Evolutionary conservation across 805 yeast genomes (phyloP).

Genomic region (Saccharomycopsis guyanensis): DNA sequence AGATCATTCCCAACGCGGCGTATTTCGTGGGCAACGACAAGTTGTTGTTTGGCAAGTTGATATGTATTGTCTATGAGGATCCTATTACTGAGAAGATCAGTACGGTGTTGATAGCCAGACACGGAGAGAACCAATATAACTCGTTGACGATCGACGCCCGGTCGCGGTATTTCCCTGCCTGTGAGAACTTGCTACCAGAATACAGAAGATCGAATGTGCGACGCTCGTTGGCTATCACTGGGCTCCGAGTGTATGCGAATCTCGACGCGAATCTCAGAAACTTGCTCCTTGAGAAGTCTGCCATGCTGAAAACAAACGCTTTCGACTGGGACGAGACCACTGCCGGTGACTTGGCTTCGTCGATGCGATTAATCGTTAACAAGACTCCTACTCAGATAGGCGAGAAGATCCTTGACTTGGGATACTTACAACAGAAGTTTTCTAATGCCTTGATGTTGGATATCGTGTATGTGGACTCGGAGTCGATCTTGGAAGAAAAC

Average conservation of each 20-base stretch:
- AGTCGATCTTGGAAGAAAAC: conserved; percentile 50
- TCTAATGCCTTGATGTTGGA: conserved; percentile 57
- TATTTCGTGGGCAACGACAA: conserved; percentile 46
- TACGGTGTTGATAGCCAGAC: conserved; percentile 49
- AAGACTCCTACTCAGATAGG: conserved; percentile 55
- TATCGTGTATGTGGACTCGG: conserved; percentile 58
- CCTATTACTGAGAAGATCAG: conserved; percentile 39
- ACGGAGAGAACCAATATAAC: conserved; percentile 57
- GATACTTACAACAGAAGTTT: conserved; percentile 45
- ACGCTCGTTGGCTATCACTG: conserved; percentile 67
- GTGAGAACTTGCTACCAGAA: conserved; percentile 51
- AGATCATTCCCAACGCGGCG: conserved; percentile 40
- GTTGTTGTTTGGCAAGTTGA: conserved; percentile 37
- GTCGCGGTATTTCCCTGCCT: conserved; percentile 74
- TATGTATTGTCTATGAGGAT: conserved; percentile 45
- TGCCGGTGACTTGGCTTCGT: conserved; percentile 74
- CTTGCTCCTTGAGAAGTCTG: conserved; percentile 9
- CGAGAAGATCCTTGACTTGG: conserved; percentile 41
- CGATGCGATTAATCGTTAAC: conserved; percentile 47
- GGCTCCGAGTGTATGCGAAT: conserved; percentile 57
- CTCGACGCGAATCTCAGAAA: conserved; percentile 32
- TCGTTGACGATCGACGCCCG: conserved; percentile 48
- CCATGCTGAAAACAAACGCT: conserved; percentile 15
- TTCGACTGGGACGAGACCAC: conserved; percentile 69
- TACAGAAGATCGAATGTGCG: conserved; percentile 53